Base-by-base conservation (phyloP, 202 grass and related monocot species). In the Carex arenaria region DNA sequence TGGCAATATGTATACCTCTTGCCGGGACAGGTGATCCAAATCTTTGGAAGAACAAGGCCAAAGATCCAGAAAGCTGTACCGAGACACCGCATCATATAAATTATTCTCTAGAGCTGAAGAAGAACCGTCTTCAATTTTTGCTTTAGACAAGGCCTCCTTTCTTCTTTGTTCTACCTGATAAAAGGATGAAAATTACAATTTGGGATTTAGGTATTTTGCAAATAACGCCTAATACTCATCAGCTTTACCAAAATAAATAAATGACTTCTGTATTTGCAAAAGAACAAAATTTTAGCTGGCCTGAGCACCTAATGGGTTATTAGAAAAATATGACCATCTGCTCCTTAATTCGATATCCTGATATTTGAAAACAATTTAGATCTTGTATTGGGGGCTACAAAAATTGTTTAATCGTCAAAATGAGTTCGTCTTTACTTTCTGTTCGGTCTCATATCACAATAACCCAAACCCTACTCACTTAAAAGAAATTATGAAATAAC, bases 31-130 rank as follows among this genome's bases (percentile, higher is more conserved):
- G 90, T 98, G 90, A 93, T 95, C 95, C 84, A 98, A 69, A 91
- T 98, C 95, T 90, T 95, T 95, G 82, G 89, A 90, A 83, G 92
- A 95, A 77, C 95, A 98, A 84, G 95, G 95, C 93, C 89, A 95
- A 78, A 98, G 90, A 92, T 98, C 91, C 89, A 89, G 84, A 85
- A 89, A 98, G 72, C 86, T 98, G n/a, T 95, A 98, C 59, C 89
- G 89, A 83, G 91, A 91, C 85, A 98, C 88, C 22, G 95, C 14
- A 2, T 95, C 95, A 82, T 92, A 86, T 49, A 98, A 88, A 52
- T 89, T 92, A 72, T 89, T 93, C 55, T 98, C 90, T n/a, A 90
- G 84, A 67, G 84, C 85, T 63, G 91, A 90, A 66, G 80, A 68
- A 55, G 64, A 76, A 79, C 42, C 79, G 11, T 98, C 95, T 83